Conservation (phyloP, 1,284 basidiomycete genomes). For the Ustilago trichophora region DNA sequence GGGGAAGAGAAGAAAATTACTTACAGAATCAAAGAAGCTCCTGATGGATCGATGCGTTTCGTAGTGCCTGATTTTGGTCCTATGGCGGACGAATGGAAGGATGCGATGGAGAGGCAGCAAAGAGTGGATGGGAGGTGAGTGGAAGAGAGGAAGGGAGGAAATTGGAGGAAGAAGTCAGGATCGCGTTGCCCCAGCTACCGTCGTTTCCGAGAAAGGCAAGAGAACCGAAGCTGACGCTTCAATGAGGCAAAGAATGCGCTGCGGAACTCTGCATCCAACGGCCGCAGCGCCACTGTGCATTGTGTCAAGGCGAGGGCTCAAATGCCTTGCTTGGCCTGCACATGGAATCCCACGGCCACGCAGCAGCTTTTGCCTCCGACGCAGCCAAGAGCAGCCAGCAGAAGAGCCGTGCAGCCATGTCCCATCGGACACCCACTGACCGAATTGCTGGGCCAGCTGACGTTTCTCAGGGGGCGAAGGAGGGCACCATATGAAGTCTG, state of each 20-base stretch:
- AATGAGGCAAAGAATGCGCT: too few relatives aligned
- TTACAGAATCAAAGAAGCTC: constrained; percentile 18
- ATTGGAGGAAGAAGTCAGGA: neutral
- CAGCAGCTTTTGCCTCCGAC: too few relatives aligned
- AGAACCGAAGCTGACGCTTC: too few relatives aligned
- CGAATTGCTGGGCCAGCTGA: constrained; percentile 29
- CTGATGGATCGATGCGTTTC: constrained; percentile 6
- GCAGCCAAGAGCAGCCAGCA: too few relatives aligned
- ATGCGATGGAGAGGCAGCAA: neutral
- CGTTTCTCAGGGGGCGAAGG: neutral
- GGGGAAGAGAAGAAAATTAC: neutral
- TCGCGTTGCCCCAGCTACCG: too few relatives aligned
- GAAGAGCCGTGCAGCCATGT: too few relatives aligned
- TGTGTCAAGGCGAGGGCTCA: too few relatives aligned
- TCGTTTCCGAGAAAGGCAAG: too few relatives aligned
- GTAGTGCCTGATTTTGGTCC: constrained; percentile 8
- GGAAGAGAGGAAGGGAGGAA: neutral
- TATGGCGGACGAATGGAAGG: neutral
- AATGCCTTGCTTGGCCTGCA: too few relatives aligned
- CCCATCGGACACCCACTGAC: constrained; percentile 34
- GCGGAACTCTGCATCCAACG: too few relatives aligned
- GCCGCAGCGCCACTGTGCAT: too few relatives aligned
- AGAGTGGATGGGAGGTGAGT: neutral
- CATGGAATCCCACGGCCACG: too few relatives aligned
- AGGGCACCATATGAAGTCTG: neutral